Evolutionary conservation across 805 yeast species (phyloP).

Genomic region (Phaffomyces antillensis): DNA sequence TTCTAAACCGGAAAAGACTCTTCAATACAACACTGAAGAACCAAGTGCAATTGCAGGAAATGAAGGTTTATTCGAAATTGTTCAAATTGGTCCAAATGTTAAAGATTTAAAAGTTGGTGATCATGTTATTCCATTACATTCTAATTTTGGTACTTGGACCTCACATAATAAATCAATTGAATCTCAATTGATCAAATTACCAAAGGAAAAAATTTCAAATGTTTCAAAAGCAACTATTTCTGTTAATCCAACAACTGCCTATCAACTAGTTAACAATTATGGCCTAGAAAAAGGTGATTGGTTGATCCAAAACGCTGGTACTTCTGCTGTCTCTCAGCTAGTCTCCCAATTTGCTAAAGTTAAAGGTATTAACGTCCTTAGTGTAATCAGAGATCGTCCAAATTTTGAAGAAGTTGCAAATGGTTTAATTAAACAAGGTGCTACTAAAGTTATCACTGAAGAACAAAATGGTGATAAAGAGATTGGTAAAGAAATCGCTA

Average conservation of each 20-base stretch:
- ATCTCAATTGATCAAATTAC: constrained; percentile 47
- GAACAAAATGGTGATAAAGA: constrained; percentile 67
- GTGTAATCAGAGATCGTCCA: constrained; percentile 82
- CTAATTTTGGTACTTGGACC: constrained; percentile 93
- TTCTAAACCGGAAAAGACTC: constrained; percentile 51
- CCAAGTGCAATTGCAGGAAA: constrained; percentile 88
- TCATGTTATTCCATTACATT: constrained; percentile 75
- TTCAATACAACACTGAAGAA: constrained; percentile 46
- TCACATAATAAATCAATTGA: constrained; percentile 57
- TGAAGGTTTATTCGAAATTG: constrained; percentile 85
- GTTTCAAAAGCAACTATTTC: constrained; percentile 80
- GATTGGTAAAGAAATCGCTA: constrained; percentile 53
- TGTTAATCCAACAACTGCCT: constrained; percentile 92
- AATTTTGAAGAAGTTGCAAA: constrained; percentile 55
- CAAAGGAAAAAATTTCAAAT: constrained; percentile 36
- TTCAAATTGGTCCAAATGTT: constrained; percentile 58
- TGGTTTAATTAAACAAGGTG: constrained; percentile 62
- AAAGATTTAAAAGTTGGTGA: constrained; percentile 56
- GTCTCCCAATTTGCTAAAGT: constrained; percentile 82
- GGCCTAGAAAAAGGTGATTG: constrained; percentile 50
- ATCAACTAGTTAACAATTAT: constrained; percentile 73
- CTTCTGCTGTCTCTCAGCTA: constrained; percentile 87
- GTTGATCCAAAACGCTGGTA: constrained; percentile 95
- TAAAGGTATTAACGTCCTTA: constrained; percentile 75
- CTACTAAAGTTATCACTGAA: constrained; percentile 83